These are phyloP conservation scores for Lachancea waltii DNA, from an alignment of 805 yeast genomes.

Conservation along the genomic window DNA sequence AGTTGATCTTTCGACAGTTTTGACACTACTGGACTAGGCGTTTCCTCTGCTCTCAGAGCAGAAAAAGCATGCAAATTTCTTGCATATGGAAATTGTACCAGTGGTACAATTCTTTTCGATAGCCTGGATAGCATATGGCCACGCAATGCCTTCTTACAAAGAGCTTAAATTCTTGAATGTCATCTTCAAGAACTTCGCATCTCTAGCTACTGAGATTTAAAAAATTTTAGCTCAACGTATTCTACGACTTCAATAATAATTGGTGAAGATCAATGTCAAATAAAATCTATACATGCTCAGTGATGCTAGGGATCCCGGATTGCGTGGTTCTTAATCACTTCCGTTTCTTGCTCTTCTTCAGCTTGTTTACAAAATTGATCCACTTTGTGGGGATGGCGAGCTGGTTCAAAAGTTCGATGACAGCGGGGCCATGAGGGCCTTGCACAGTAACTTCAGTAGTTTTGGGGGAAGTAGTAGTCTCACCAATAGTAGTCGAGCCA, in stretches of 20 bases:
- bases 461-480: constrained; percentile 45
- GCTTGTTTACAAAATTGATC: constrained; percentile 60
- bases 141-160: neutral
- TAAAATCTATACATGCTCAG: too few relatives aligned
- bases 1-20: constrained; percentile 27
- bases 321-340: neutral
- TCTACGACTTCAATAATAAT: neutral
- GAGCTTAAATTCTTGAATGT: too few relatives aligned
- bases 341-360: constrained; percentile 45
- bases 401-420: constrained; percentile 51
- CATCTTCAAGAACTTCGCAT: too few relatives aligned
- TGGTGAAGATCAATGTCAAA: neutral
- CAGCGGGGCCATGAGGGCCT: constrained; percentile 73
- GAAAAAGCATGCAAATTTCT: constrained; percentile 13
- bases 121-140: constrained; percentile 5
- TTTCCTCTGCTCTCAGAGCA: constrained; percentile 15
- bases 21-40: constrained; percentile 11
- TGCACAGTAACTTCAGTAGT: constrained; percentile 74
- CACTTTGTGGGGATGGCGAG: constrained; percentile 59
- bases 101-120: neutral
- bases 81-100: neutral
- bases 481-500: constrained; percentile 75
- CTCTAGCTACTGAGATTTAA: too few relatives aligned
- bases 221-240: neutral
- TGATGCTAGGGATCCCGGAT: too few relatives aligned